Evolutionary conservation across 139 green algal genomes (phyloP).

Genomic region (Chara braunii): DNA sequence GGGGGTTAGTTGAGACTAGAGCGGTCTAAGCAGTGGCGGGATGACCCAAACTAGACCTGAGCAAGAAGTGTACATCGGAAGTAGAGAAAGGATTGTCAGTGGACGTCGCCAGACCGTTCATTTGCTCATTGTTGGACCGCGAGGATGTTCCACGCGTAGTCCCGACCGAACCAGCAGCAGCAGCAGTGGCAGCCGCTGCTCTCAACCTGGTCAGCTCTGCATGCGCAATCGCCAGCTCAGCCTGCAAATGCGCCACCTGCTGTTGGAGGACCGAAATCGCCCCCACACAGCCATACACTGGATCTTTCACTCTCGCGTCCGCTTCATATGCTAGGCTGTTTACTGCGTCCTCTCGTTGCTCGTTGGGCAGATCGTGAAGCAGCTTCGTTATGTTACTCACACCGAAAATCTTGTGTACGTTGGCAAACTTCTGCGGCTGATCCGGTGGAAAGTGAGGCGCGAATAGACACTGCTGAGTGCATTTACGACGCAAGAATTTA

Average conservation of each 20-base stretch:
- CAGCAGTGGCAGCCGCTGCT: not conserved
- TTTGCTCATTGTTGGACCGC: too few relatives aligned
- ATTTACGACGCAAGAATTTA: slow-evolving; percentile 30
- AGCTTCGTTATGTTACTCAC: slow-evolving; percentile 32
- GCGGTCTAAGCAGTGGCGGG: too few relatives aligned
- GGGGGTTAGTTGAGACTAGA: too few relatives aligned
- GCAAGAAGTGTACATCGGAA: too few relatives aligned
- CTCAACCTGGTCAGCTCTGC: slow-evolving; percentile 6
- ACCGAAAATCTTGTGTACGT: slow-evolving; percentile 27
- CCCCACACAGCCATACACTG: slow-evolving; percentile 38
- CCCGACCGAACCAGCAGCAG: too few relatives aligned
- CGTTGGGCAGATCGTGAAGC: slow-evolving; percentile 21
- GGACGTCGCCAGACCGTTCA: too few relatives aligned
- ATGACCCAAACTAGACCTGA: too few relatives aligned
- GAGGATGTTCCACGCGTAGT: too few relatives aligned
- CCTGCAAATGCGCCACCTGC: slow-evolving; percentile 37
- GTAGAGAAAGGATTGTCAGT: too few relatives aligned
- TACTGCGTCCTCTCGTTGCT: slow-evolving; percentile 33
- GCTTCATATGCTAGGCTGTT: slow-evolving; percentile 36
- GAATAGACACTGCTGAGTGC: slow-evolving; percentile 36
- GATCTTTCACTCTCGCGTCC: slow-evolving; percentile 26
- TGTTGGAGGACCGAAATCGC: slow-evolving; percentile 38
- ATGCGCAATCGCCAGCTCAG: slow-evolving; percentile 29
- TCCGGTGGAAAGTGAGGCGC: slow-evolving; percentile 35
- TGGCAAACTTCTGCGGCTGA: slow-evolving; percentile 28